These are phyloP conservation scores for Globisporangium paddicum DNA, from an alignment of 352 stramenopile species.

Conservation along the genomic window DNA sequence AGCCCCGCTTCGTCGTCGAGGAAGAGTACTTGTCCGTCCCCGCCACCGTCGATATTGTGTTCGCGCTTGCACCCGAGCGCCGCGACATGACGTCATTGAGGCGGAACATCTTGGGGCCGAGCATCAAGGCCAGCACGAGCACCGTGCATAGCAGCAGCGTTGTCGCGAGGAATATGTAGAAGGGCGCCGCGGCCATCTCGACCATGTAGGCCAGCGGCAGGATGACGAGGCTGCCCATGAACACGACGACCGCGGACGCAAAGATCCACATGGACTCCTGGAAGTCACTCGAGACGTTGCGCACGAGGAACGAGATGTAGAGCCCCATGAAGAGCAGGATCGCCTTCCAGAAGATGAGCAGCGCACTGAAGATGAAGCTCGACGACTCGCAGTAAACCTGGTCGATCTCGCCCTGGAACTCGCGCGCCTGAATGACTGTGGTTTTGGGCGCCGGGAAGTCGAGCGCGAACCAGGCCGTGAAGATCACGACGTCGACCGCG, in stretches of 20 bases:
- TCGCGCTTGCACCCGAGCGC: not conserved
- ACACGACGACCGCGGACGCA: conserved; percentile 35
- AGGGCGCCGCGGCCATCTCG: conserved; percentile 26
- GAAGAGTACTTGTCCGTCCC: not conserved
- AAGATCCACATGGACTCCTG: conserved; percentile 71
- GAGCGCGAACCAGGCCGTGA: conserved; percentile 20
- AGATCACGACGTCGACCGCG: conserved; percentile 21
- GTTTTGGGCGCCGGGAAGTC: conserved; percentile 21
- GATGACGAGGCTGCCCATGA: conserved; percentile 42
- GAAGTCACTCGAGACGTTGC: conserved; percentile 36
- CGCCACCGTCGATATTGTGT: not conserved
- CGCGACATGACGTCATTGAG: conserved; percentile 16
- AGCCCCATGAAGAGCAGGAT: conserved; percentile 21
- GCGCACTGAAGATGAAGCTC: conserved; percentile 26
- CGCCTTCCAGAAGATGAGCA: conserved; percentile 41
- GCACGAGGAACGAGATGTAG: conserved; percentile 22
- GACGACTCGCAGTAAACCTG: conserved; percentile 8
- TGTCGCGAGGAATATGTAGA: conserved; percentile 30
- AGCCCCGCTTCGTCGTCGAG: not conserved
- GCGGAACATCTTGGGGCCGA: conserved; percentile 35
- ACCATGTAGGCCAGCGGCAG: conserved; percentile 50
- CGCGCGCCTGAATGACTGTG: not conserved
- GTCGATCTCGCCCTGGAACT: conserved; percentile 12
- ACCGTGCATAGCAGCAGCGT: conserved; percentile 28
- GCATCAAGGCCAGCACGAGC: conserved; percentile 38